Percentiles rank a stretch among this genome's conserved stretches.
Conservation (phyloP, 257 asterid genomes). For the Anisodus tanguticus region DNA sequence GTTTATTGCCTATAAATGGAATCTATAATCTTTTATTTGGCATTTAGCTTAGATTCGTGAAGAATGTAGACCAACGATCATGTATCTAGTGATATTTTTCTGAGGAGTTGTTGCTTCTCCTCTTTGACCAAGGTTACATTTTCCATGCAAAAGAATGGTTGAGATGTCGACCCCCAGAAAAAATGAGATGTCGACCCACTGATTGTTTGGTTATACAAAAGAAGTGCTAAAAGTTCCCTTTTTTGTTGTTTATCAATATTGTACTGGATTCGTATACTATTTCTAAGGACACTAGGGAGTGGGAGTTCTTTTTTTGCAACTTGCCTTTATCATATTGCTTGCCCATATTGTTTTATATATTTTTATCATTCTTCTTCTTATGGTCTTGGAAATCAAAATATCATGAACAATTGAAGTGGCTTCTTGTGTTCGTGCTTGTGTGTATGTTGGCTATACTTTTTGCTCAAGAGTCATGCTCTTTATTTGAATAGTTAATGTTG, state of each 20-base stretch:
- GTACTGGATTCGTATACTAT: neutral
- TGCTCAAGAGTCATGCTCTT: conserved; percentile 5
- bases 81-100: neutral
- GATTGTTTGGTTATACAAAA: neutral
- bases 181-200: neutral
- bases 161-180: neutral
- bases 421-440: conserved; percentile 15
- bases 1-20: conserved; percentile 6
- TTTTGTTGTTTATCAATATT: neutral
- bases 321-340: neutral
- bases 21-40: conserved; percentile 10
- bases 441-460: neutral
- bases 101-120: conserved; percentile 14
- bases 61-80: conserved; percentile 4
- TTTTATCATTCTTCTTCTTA: neutral
- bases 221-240: neutral
- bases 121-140: neutral
- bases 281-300: neutral
- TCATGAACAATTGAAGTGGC: conserved; percentile 8
- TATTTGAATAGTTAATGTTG: neutral
- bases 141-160: neutral
- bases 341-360: neutral
- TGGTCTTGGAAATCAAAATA: neutral
- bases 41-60: conserved; percentile 9
- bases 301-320: neutral